These are phyloP conservation scores for Scutellaria barbata DNA, from an alignment of 257 asterid species.

Conservation along the genomic window DNA sequence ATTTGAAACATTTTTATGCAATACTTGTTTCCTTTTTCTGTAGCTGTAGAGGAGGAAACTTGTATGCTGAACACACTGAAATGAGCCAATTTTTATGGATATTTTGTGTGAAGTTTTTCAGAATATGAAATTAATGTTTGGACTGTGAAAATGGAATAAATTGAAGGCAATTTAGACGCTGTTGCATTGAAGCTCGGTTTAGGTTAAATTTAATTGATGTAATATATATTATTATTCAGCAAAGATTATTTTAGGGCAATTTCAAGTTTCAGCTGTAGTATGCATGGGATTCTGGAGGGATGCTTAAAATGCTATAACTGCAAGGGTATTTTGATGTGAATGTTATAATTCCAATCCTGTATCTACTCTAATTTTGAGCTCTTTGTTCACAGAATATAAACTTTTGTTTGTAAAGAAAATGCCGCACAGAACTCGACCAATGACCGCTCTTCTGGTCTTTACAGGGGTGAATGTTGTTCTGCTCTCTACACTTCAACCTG, in stretches of 20 bases:
- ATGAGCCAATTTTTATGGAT: too few species aligned
- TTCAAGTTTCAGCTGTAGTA: background rate
- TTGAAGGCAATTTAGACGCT: background rate
- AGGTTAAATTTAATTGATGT: background rate
- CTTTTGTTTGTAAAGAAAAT: slow-evolving; percentile 40
- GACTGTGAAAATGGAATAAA: background rate
- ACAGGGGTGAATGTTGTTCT: slow-evolving; percentile 80
- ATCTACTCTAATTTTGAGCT: slow-evolving; percentile 21
- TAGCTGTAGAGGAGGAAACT: background rate
- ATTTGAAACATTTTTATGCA: background rate
- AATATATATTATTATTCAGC: background rate
- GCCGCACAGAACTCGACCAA: slow-evolving; percentile 92
- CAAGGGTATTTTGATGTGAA: background rate
- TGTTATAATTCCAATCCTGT: background rate
- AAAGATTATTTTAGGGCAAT: background rate
- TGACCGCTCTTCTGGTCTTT: slow-evolving; percentile 79
- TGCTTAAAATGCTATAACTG: slow-evolving; percentile 1
- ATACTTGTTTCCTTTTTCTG: background rate
- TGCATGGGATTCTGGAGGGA: background rate
- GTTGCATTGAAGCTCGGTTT: background rate
- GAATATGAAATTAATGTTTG: background rate
- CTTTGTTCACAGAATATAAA: slow-evolving; percentile 32
- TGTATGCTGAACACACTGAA: too few species aligned
- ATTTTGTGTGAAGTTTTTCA: background rate
- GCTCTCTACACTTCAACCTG: slow-evolving; percentile 72